A percentile compares a stretch with the other conserved stretches of the same genome.
Evolutionary conservation across 495 filamentous ascomycete genomes (phyloP).

Genomic region (Penicillium tannophilum): DNA sequence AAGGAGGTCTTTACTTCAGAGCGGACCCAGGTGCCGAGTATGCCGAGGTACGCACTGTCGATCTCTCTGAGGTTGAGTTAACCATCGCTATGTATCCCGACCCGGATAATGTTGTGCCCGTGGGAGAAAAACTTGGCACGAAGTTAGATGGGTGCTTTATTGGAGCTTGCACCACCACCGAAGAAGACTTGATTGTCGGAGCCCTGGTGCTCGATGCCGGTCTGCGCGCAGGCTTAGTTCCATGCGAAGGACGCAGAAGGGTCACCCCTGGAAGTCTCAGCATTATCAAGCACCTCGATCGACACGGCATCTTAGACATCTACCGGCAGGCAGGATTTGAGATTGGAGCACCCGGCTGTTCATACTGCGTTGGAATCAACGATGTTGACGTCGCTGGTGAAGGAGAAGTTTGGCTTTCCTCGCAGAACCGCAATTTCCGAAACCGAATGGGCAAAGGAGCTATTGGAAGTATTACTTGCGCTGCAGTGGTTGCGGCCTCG

Average conservation of each 20-base stretch:
- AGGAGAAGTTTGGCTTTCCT: conserved; percentile 49
- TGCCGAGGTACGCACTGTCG: conserved; percentile 36
- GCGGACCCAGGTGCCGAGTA: conserved; percentile 44
- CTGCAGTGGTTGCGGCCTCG: conserved; percentile 22
- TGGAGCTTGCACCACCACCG: conserved; percentile 52
- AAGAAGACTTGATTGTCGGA: conserved; percentile 48
- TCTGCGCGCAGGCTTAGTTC: conserved; percentile 32
- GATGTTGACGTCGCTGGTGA: conserved; percentile 40
- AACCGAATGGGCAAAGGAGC: conserved; percentile 52
- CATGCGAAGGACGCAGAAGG: conserved; percentile 36
- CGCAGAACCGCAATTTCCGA: conserved; percentile 51
- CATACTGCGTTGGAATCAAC: conserved; percentile 50
- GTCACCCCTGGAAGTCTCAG: conserved; percentile 44
- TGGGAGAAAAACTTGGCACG: conserved; percentile 30
- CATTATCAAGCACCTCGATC: conserved; percentile 36
- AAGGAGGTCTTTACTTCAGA: conserved; percentile 32
- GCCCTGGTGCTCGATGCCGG: conserved; percentile 43
- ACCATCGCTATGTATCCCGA: conserved; percentile 43
- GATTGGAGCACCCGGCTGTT: conserved; percentile 45
- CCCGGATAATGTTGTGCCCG: conserved; percentile 51
- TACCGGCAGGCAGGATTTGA: conserved; percentile 46
- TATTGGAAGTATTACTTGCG: conserved; percentile 43
- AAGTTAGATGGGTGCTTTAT: conserved; percentile 50
- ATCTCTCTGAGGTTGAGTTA: conserved; percentile 38
- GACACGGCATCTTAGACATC: conserved; percentile 36